Evolutionary conservation across 164 flowering plant genomes (phyloP), one percentile per base, ranked within the genome.

Genomic region (Aristolochia contorta): DNA sequence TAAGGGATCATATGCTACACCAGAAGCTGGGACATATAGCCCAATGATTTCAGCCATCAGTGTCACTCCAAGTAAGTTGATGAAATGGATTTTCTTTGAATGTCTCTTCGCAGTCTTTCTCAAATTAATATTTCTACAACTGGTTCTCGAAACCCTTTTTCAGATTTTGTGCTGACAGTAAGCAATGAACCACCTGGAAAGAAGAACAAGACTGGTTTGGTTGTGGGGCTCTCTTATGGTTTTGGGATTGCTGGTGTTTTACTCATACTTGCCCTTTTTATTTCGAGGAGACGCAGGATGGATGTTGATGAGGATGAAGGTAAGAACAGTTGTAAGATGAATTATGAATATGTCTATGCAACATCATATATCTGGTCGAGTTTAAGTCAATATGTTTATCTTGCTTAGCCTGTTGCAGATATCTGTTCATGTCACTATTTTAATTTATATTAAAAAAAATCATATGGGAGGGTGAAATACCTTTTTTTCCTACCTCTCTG

Each of bases 1-100:
- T 56, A 92, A 92, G 62, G 97, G 98, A 55, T 87, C 96, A 24
- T 87, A 91, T 60, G 87, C 93, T 72, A 75, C 84, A 48, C 99
- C 99, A 64, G 6, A 0, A 16, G 82, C 69, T 69, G 96, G 92
- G 22, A 59, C 72, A 12, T 93, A 84, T 75, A 97, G 98, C 57
- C 97, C 99, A 56, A 69, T 72, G 12, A 81, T 93, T 64, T 88
- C 97, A 53, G 89, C 99, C 20, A 73, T 93, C 68, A 86, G 83
- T 60, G 97, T 76, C 56, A 77, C 77, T 25, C 84, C 89, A 80
- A 72, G 99, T 90, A 83, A 62, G 43, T 37, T 9, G 25, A 0
- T 12, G 8, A 19, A 23, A 46, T 18, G 49, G 27, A 8, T 8
- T 37, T 15, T 49, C 22, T 37, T 4, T 37, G 43, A 37, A 37